Evolutionary conservation across 2,329 filamentous ascomycete species (phyloP), one percentile per base, ranked within the genome.

Genomic region (Ceratocystiopsis minuta): DNA sequence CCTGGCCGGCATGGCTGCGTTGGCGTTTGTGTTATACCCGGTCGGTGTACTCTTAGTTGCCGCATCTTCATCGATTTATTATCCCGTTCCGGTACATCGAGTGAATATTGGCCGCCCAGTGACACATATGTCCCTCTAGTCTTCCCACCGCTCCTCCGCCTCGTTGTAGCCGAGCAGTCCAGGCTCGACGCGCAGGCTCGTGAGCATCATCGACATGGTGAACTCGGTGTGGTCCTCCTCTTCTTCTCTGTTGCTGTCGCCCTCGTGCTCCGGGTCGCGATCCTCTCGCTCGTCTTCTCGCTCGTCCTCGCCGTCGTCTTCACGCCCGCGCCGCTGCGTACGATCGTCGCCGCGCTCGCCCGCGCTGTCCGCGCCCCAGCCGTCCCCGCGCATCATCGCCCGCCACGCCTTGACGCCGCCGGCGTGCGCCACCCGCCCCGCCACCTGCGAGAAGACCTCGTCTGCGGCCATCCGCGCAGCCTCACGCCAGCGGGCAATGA

Each of bases 401-500:
- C 50, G 43, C 60, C 55, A 56, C 1, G 52, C 52, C 42, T 43
- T 48, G 17, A 45, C 48, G 2, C 53, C 55, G 4, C 49, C 68
- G 2, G 45, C 45, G 2, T 41, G 42, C 65, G 42, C 72, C 60
- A 54, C 51, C 20, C 54, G 39, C 14, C 77, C 73, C 47, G 67
- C 66, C 17, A 78, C 72, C 16, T 63, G 59, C 18, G 59, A 64
- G 54, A 79, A 83, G 12, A 82, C 58, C 51, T 80, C 75, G 49
- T 84, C 79, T 1, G 79, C 79, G 7, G 75, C 78, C 39, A 65
- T 59, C 47, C 76, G 66, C 45, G 70, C 72, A 16, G 73, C 70
- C 0, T 53, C 56, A 38, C 64, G 70, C 80, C 80, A 85, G 54
- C 70, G 78, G 3, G 54, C 54, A 36, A 72, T 67, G 48, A 82